These are phyloP conservation scores for Barnettozyma salicaria DNA, from an alignment of 805 yeast species.

Conservation along the genomic window DNA sequence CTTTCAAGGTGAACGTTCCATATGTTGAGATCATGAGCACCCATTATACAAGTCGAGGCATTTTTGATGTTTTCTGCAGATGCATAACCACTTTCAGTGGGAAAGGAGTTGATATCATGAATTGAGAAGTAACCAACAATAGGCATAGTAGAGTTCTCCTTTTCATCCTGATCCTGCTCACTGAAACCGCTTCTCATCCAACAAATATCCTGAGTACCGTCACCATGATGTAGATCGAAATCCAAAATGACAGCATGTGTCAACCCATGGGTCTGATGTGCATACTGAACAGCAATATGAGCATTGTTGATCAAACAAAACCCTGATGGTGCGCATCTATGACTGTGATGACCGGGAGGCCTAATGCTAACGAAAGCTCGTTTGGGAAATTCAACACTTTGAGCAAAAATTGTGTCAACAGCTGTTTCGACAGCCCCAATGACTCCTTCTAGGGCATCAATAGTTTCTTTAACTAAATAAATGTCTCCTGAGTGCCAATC, in stretches of 20 bases:
- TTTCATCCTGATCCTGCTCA: slow-evolving; percentile 41
- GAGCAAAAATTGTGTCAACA: slow-evolving; percentile 46
- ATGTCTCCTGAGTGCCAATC: slow-evolving; percentile 84
- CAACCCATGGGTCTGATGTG: slow-evolving; percentile 51
- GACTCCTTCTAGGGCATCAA: slow-evolving; percentile 70
- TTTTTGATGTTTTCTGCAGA: slow-evolving; percentile 62
- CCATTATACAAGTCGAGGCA: slow-evolving; percentile 68
- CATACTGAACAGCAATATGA: slow-evolving; percentile 76
- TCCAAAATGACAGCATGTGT: slow-evolving; percentile 80
- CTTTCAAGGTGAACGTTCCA: slow-evolving; percentile 81
- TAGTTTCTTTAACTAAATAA: slow-evolving; percentile 58
- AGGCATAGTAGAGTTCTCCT: slow-evolving; percentile 37
- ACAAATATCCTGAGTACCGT: slow-evolving; percentile 81
- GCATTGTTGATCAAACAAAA: slow-evolving; percentile 79
- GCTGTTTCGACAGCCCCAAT: slow-evolving; percentile 72
- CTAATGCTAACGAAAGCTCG: slow-evolving; percentile 63
- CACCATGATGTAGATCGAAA: slow-evolving; percentile 85
- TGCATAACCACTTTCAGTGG: slow-evolving; percentile 75
- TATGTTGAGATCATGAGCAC: slow-evolving; percentile 65
- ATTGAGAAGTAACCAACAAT: slow-evolving; percentile 77
- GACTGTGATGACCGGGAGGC: slow-evolving; percentile 88
- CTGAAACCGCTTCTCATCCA: slow-evolving; percentile 71
- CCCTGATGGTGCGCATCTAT: slow-evolving; percentile 78
- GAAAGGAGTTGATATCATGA: slow-evolving; percentile 82
- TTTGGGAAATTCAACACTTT: slow-evolving; percentile 27